Conservation (phyloP, 371 early-diverging fungal species). For the Thermomucor indicae-seudaticae region DNA sequence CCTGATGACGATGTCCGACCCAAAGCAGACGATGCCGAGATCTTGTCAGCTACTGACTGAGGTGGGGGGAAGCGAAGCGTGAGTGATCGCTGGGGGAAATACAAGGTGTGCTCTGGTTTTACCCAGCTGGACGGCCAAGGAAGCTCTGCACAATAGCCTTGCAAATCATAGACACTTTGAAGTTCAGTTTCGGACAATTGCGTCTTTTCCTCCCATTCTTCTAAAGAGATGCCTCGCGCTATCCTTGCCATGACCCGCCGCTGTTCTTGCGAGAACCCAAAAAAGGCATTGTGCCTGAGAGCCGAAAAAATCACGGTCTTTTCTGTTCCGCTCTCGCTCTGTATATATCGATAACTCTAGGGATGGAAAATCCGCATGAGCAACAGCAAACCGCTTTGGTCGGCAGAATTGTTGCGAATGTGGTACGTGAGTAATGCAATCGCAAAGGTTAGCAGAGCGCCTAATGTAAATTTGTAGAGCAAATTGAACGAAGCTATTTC, state of each 20-base stretch:
- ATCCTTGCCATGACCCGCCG: constrained; percentile 34
- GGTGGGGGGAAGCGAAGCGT: background rate
- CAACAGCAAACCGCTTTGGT: too few species aligned
- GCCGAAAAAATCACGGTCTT: too few species aligned
- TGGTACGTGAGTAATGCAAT: too few species aligned
- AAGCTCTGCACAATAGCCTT: constrained; percentile 64
- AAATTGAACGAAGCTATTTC: too few species aligned
- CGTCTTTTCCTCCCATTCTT: constrained; percentile 70
- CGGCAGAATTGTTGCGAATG: too few species aligned
- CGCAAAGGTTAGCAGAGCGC: too few species aligned
- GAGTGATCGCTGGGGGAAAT: background rate
- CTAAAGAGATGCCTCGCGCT: constrained; percentile 40
- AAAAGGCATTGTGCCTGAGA: too few species aligned
- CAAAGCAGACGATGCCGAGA: constrained; percentile 23
- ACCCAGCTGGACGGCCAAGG: constrained; percentile 61
- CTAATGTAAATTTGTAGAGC: too few species aligned
- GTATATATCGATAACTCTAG: too few species aligned
- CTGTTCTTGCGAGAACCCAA: too few species aligned
- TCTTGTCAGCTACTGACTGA: constrained; percentile 19
- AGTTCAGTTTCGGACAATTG: constrained; percentile 54
- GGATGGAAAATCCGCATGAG: too few species aligned
- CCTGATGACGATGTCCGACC: constrained; percentile 27
- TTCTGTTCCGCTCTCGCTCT: too few species aligned
- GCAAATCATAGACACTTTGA: constrained; percentile 57
- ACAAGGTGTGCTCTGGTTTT: background rate